Evolutionary conservation across 441 rosid genomes (phyloP).

Genomic region (Brassica balearica): DNA sequence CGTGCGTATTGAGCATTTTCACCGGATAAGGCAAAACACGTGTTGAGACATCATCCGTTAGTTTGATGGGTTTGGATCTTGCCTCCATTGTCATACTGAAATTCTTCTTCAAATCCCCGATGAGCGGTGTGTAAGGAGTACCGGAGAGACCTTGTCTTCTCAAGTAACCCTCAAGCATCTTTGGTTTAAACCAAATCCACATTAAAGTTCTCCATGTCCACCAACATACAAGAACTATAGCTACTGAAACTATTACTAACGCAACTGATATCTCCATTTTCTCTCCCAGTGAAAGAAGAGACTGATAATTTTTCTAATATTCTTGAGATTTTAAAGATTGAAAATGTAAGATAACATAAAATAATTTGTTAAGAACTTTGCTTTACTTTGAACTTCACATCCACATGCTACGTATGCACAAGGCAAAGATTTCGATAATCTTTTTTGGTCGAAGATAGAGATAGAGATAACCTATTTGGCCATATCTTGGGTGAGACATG

Average conservation of each 20-base stretch:
- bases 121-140: slow-evolving; percentile 34
- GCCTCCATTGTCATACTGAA: slow-evolving; percentile 31
- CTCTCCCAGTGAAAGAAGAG: background rate
- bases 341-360: background rate
- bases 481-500: no score
- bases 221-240: slow-evolving; percentile 11
- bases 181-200: slow-evolving; percentile 42
- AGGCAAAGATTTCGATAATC: no score
- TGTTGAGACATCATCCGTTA: slow-evolving; percentile 27
- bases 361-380: background rate
- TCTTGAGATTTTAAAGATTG: background rate
- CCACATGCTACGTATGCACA: background rate
- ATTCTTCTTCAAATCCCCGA: slow-evolving; percentile 36
- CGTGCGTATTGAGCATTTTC: slow-evolving; percentile 38
- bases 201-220: slow-evolving; percentile 37
- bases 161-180: slow-evolving; percentile 39
- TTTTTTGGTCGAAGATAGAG: no score
- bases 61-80: slow-evolving; percentile 35
- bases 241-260: slow-evolving; percentile 28
- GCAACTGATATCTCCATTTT: slow-evolving; percentile 19
- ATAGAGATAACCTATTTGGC: no score
- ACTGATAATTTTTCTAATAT: background rate
- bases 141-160: slow-evolving; percentile 43
- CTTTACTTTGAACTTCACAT: background rate
- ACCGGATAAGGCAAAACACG: slow-evolving; percentile 20